Percentiles rank a stretch among this genome's conserved stretches.
These are phyloP conservation scores for Trypanosoma lewisi DNA, from an alignment of 208 protist genomes.

Conservation along the genomic window DNA sequence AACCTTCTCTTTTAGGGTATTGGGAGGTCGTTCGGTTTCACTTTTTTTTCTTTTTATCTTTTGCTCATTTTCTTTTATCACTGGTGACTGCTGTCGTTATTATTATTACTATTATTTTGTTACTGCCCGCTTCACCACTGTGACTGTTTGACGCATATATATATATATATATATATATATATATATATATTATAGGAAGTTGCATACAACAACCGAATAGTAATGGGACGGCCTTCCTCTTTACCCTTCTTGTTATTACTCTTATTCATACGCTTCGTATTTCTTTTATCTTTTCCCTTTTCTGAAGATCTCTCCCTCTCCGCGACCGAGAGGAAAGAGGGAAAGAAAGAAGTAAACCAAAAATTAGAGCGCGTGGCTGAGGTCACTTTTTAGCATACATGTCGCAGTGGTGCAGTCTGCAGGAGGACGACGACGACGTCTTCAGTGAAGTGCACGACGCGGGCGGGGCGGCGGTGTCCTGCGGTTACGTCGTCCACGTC, in stretches of 20 bases:
- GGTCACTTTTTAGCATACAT: constrained; percentile 1
- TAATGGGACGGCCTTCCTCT: too few species aligned
- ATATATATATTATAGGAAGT: neutral
- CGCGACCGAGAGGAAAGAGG: neutral
- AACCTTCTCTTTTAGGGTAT: neutral
- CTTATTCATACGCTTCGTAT: neutral
- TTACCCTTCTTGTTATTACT: too few species aligned
- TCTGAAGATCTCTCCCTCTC: too few species aligned
- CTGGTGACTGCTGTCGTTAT: neutral
- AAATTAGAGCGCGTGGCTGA: neutral
- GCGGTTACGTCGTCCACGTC: constrained; percentile 17
- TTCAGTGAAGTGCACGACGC: constrained; percentile 3
- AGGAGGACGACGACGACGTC: neutral
- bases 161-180: neutral
- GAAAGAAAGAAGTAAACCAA: neutral
- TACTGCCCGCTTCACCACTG: neutral
- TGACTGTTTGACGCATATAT: neutral
- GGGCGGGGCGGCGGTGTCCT: neutral
- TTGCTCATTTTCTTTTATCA: constrained; percentile 1
- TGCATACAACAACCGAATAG: too few species aligned
- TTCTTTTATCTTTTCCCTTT: constrained; percentile 7
- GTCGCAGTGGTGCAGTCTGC: constrained; percentile 13
- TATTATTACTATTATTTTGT: neutral
- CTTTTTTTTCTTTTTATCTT: constrained; percentile 10
- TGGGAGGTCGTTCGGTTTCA: neutral